Evolutionary conservation across 2,329 filamentous ascomycete species (phyloP), one percentile per base, ranked within the genome.

Genomic region (Calonectria crousiana): DNA sequence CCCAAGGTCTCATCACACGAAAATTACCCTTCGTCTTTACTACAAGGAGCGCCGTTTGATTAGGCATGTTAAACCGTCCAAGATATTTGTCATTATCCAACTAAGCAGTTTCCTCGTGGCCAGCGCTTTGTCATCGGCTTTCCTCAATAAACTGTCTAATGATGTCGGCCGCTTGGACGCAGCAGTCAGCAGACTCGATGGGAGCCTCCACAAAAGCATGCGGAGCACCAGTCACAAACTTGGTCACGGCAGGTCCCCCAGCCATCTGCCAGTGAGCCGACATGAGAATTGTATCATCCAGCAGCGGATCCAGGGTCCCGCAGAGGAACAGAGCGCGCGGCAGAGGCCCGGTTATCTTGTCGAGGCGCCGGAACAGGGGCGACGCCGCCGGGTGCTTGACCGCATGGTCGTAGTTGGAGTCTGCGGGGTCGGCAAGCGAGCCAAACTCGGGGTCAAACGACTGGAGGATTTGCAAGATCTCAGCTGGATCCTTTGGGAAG

Each of bases 261-360:
- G 75, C 71, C 32, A 69, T 67, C 62, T 75, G 65, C 76, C 75
- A 76, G 32, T 69, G 74, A 23, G 69, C 56, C 47, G 69, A 74
- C 73, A 78, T 78, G 11, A 76, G 68, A 14, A 78, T 41, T 14
- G 71, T 75, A 34, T 78, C 75, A 32, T 78, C 76, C 18, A 76
- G 41, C 44, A 76, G 58, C 13, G 67, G 69, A 52, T 78, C 75
- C 32, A 67, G 64, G 0, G 75, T 78, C 38, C 76, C 76, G 38
- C 70, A 74, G 1, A 73, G 68, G 38, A 77, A 77, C 9, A 77
- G 47, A 6, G 74, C 74, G 23, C 69, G 67, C 8, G 72, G 73
- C 10, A 77, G 36, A 16, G 14, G 64, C 47, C 36, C 36, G 20
- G 16, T 30, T 18, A 74, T 56, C 23, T 62, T 28, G 14, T 62